A percentile compares a stretch with the other conserved stretches of the same genome.
These are phyloP conservation scores for Populus nigra DNA, from an alignment of 345 rosid species.

Conservation along the genomic window DNA sequence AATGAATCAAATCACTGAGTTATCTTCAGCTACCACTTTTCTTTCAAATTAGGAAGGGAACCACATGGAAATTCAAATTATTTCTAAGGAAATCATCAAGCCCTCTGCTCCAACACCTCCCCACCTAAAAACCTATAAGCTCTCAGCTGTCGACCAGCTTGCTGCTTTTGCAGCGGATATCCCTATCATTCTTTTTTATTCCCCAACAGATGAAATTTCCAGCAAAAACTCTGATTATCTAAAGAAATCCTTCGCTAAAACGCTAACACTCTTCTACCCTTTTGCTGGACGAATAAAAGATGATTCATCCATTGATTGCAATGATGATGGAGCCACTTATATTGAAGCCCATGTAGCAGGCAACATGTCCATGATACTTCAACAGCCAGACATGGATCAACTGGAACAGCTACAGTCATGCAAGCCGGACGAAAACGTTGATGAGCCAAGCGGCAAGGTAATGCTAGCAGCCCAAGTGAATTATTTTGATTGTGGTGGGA, in stretches of 20 bases:
- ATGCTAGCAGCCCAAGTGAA: conserved; percentile 10
- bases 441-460: background rate
- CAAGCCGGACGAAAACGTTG: background rate
- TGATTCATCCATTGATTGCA: conserved; percentile 8
- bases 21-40: no score
- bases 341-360: background rate
- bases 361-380: conserved; percentile 7
- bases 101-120: no score
- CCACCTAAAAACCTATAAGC: no score
- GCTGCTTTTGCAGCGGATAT: no score
- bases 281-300: conserved; percentile 6
- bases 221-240: background rate
- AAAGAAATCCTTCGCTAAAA: conserved; percentile 4
- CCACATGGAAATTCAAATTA: no score
- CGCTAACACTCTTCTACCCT: conserved; percentile 11
- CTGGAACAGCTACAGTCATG: conserved; percentile 6
- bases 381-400: background rate
- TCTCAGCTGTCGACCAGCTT: no score
- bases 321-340: conserved; percentile 3
- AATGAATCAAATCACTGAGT: no score
- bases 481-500: conserved; percentile 22
- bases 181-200: conserved; percentile 5
- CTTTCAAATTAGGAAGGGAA: no score
- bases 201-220: background rate
- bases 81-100: no score